A percentile compares a stretch with the other conserved stretches of the same genome.
Evolutionary conservation across 2,329 filamentous ascomycete species (phyloP).

Genomic region (Simplicillium sp.): DNA sequence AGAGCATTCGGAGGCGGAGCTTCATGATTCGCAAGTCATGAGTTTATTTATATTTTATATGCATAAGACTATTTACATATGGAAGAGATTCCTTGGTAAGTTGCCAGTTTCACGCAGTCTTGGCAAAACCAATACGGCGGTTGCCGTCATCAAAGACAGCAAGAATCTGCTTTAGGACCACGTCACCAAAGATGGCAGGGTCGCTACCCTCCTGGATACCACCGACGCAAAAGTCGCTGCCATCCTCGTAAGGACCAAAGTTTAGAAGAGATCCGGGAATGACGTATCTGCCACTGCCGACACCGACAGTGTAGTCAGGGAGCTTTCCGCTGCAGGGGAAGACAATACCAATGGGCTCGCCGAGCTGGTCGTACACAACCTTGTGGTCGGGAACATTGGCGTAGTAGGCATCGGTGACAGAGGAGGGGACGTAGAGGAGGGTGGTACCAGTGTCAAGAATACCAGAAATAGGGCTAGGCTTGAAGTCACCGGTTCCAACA

Average conservation of each 20-base stretch:
- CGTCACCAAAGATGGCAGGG: constrained; percentile 1
- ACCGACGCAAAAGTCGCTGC: not conserved
- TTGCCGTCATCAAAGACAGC: constrained; percentile 1
- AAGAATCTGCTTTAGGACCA: constrained; percentile 1
- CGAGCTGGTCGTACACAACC: constrained; percentile 31
- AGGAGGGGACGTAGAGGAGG: constrained; percentile 46
- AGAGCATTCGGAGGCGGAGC: too few relatives aligned
- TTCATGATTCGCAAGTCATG: too few relatives aligned
- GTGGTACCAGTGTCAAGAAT: constrained; percentile 54
- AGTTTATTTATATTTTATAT: too few relatives aligned
- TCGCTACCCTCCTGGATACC: not conserved
- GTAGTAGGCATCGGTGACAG: constrained; percentile 40
- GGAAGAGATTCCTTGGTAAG: too few relatives aligned
- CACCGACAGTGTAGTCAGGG: constrained; percentile 41
- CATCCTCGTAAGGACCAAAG: constrained; percentile 1
- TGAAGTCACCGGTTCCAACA: constrained; percentile 9
- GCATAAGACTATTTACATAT: too few relatives aligned
- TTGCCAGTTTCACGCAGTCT: too few relatives aligned
- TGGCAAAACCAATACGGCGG: too few relatives aligned
- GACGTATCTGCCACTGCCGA: constrained; percentile 46
- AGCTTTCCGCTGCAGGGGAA: constrained; percentile 25
- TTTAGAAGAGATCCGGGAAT: constrained; percentile 30
- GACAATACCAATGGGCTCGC: too few relatives aligned
- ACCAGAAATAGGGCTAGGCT: constrained; percentile 30
- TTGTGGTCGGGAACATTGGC: constrained; percentile 26